Base-by-base conservation (phyloP, 1,284 basidiomycete species). In the Cutaneotrichosporon sp. region DNA sequence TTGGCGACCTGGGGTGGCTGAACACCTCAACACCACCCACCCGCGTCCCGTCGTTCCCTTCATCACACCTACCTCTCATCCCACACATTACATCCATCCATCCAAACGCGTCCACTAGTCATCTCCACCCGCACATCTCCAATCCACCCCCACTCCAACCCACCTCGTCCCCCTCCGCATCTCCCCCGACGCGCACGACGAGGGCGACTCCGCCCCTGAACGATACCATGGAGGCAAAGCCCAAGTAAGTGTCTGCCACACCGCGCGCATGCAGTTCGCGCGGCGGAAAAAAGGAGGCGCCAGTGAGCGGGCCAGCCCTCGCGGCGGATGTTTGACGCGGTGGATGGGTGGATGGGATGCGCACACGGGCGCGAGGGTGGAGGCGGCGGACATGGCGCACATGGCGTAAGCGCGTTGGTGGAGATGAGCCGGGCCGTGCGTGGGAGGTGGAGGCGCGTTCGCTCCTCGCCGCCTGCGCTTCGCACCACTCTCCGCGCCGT, bases 141-240 rank as follows among this genome's bases (percentile, higher is more conserved):
- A 7, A 25, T 27, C 38, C n/a, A n/a, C 18, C 38, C 18, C 16
- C 38, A 42, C 38, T n/a, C 38, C 38, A 4, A 14, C 34, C 18
- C 18, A 42, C 18, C 22, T 47, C 25, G 45, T 7, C 25, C 22
- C 11, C 10, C 45, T 27, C 25, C 34, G 18, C n/a, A n/a, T n/a
- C 8, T 22, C 14, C 22, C 24, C 20, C 16, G 18, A 42, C 38
- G 38, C 18, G 18, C 38, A 42, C 38, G 16, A 42, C 38, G n/a
- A n/a, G n/a, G 11, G 25, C 18, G 27, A 1, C 5, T 4, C n/a
- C 33, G 14, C 43, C 14, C 11, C 29, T n/a, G 6, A 14, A 14
- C 2, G 38, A n/a, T 29, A 29, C 29, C 24, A 58, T 58, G 56
- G 49, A 58, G 45, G 36, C 36, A 43, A 58, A 58, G 56, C 47